Conservation (phyloP, 306 rosid species). For the Gynostemma pentaphyllum region DNA sequence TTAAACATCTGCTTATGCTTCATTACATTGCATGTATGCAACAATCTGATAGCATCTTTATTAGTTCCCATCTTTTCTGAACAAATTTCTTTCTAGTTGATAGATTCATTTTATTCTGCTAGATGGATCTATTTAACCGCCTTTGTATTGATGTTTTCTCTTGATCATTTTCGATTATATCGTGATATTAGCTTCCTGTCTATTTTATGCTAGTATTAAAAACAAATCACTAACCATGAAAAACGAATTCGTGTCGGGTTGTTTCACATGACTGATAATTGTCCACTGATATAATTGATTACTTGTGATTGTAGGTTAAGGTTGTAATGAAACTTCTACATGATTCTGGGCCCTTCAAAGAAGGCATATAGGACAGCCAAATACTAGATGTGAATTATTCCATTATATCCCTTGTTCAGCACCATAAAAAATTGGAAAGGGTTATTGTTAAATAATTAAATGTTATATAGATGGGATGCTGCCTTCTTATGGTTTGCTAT, state of each 20-base stretch:
- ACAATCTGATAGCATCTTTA: neutral
- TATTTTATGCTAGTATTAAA: neutral
- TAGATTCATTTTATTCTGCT: neutral
- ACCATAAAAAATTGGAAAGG: neutral
- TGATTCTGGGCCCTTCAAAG: conserved; percentile 86
- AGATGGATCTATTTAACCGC: neutral
- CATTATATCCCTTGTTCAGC: too few relatives aligned
- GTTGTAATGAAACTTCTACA: conserved; percentile 53
- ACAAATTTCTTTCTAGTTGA: neutral
- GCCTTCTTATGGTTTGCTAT: neutral
- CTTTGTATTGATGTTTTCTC: neutral
- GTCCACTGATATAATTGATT: neutral
- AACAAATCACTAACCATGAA: neutral
- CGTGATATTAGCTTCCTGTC: neutral
- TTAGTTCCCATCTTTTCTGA: neutral
- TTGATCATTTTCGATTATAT: neutral
- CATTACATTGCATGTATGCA: neutral
- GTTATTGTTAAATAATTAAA: neutral
- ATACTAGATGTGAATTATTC: neutral
- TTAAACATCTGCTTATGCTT: neutral
- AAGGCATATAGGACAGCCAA: conserved; percentile 16
- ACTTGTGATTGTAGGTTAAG: conserved; percentile 41
- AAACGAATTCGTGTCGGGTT: neutral
- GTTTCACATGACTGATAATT: neutral
- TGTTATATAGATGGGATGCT: conserved; percentile 2